A percentile compares a stretch with the other conserved stretches of the same genome.
These are phyloP conservation scores for Phaffomyces thermotolerans DNA, from an alignment of 805 yeast genomes.

Conservation along the genomic window DNA sequence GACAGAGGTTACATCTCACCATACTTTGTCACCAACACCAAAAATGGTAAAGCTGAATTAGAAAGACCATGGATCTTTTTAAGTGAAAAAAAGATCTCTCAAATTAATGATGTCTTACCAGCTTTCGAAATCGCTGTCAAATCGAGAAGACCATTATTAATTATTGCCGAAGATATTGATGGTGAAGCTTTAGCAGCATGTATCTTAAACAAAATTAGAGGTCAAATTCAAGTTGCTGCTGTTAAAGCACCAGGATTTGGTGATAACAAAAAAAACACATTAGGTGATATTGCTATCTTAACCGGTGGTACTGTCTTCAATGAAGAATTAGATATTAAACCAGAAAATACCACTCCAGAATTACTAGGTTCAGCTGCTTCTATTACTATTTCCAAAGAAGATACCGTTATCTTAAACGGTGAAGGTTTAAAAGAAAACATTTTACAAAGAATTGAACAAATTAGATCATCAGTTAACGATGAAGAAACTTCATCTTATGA, in stretches of 20 bases:
- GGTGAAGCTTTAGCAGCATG: conserved; percentile 99
- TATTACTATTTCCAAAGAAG: conserved; percentile 91
- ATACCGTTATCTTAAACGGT: conserved; percentile 92
- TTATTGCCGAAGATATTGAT: conserved; percentile 94
- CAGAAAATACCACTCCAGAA: conserved; percentile 90
- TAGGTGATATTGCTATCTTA: conserved; percentile 90
- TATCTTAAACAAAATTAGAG: conserved; percentile 94
- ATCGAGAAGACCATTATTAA: conserved; percentile 87
- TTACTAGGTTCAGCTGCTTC: conserved; percentile 90
- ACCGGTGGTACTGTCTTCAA: conserved; percentile 56
- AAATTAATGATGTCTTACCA: conserved; percentile 83
- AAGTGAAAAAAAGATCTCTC: conserved; percentile 85
- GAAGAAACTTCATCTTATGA: conserved; percentile 55
- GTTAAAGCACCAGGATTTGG: conserved; percentile 99
- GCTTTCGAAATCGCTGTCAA: conserved; percentile 92
- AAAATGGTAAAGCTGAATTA: conserved; percentile 85
- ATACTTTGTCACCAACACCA: conserved; percentile 90
- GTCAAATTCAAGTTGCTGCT: conserved; percentile 96
- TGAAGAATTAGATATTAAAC: conserved; percentile 86
- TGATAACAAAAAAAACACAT: conserved; percentile 94
- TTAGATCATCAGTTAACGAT: conserved; percentile 21
- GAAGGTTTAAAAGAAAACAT: conserved; percentile 85
- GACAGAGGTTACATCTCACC: conserved; percentile 98
- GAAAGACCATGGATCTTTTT: conserved; percentile 87
- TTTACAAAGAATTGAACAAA: conserved; percentile 74